Percentiles rank a stretch among this genome's conserved stretches.
phyloP scores from a whole-genome alignment of 139 green algal genomes.

The Picochlorum costavermella region DNA sequence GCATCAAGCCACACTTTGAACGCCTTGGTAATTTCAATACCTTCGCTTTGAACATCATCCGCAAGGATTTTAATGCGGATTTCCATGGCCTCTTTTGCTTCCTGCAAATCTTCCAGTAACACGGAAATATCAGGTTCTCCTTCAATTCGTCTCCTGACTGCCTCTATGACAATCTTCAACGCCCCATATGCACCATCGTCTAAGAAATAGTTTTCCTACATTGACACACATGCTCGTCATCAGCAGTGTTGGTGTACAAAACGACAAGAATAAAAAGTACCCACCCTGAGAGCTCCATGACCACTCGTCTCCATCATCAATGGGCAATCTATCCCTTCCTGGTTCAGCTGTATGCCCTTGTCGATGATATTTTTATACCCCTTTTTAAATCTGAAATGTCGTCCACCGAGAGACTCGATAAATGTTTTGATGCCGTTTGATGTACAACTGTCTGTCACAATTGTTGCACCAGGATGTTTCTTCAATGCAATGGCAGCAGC shows the following conservation, averaged over 20 bases:
- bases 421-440: slow-evolving; percentile 80
- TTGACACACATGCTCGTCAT: neutral
- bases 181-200: slow-evolving; percentile 89
- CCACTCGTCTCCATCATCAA: slow-evolving; percentile 97
- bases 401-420: slow-evolving; percentile 69
- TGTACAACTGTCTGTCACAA: slow-evolving; percentile 93
- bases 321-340: slow-evolving; percentile 57
- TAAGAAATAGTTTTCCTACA: slow-evolving; percentile 83
- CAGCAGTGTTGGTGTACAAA: neutral
- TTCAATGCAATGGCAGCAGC: slow-evolving; percentile 72
- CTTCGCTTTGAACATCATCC: slow-evolving; percentile 49
- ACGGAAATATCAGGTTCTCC: slow-evolving; percentile 46
- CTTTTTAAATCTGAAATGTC: slow-evolving; percentile 75
- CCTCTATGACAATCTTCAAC: slow-evolving; percentile 81
- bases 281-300: slow-evolving; percentile 64
- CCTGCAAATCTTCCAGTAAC: slow-evolving; percentile 64
- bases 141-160: slow-evolving; percentile 47
- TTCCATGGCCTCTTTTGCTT: slow-evolving; percentile 62
- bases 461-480: slow-evolving; percentile 79
- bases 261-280: neutral
- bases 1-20: slow-evolving; percentile 47
- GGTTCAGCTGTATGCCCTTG: slow-evolving; percentile 77
- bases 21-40: slow-evolving; percentile 37
- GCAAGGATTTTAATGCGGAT: slow-evolving; percentile 40
- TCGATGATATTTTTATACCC: slow-evolving; percentile 97